Evolutionary conservation across 2,329 filamentous ascomycete species (phyloP).

Genomic region (Penicillium sp.): DNA sequence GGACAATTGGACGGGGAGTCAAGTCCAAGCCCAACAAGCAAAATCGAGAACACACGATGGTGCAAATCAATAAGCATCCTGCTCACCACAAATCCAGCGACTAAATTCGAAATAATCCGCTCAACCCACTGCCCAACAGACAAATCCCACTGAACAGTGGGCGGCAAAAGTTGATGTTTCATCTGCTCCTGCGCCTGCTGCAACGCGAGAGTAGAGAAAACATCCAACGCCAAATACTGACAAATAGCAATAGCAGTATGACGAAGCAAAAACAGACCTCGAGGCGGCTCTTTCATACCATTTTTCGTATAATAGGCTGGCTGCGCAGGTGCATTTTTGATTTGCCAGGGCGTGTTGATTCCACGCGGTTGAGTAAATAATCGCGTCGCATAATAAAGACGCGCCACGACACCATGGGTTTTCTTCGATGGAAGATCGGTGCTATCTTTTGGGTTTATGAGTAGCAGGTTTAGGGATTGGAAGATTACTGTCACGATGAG

Average conservation of each 20-base stretch:
- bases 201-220: not conserved
- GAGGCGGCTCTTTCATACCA: not conserved
- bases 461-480: constrained; percentile 11
- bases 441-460: constrained; percentile 15
- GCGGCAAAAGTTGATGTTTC: not conserved
- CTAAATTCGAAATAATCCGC: constrained; percentile 7
- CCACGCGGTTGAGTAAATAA: constrained; percentile 17
- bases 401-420: not conserved
- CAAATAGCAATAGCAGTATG: constrained; percentile 20
- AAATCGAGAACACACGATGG: constrained; percentile 21
- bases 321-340: constrained; percentile 19
- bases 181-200: not conserved
- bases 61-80: constrained; percentile 20
- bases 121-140: constrained; percentile 13
- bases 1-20: constrained; percentile 20
- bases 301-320: constrained; percentile 15
- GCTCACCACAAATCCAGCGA: constrained; percentile 15
- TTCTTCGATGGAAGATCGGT: constrained; percentile 1
- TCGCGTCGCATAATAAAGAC: constrained; percentile 3
- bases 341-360: constrained; percentile 22
- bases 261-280: constrained; percentile 18
- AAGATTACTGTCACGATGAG: constrained; percentile 7
- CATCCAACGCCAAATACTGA: constrained; percentile 22
- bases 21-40: constrained; percentile 18
- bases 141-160: constrained; percentile 4